Conservation (phyloP, 1,284 basidiomycete genomes). For the Meira nashicola region DNA sequence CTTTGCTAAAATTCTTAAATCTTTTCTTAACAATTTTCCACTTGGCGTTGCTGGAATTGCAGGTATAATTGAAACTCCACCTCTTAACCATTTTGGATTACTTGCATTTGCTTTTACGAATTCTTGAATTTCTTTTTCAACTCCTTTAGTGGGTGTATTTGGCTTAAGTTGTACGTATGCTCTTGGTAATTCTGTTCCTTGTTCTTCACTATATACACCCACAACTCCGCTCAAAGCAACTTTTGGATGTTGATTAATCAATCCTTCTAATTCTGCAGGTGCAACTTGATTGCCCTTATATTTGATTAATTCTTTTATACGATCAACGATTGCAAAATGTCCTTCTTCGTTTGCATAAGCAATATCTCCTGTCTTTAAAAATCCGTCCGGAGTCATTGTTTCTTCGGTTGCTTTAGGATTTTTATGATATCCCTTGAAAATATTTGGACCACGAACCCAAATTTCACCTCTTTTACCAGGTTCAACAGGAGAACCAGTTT, state of each 20-base stretch:
- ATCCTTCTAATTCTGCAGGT: slow-evolving; percentile 23
- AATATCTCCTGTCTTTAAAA: slow-evolving; percentile 44
- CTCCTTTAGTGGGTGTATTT: not conserved
- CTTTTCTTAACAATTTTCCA: slow-evolving; percentile 27
- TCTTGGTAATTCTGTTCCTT: slow-evolving; percentile 17
- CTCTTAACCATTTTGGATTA: slow-evolving; percentile 26
- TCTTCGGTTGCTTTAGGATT: slow-evolving; percentile 57
- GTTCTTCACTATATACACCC: slow-evolving; percentile 29
- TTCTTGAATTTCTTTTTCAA: slow-evolving; percentile 11
- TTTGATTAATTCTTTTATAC: slow-evolving; percentile 46
- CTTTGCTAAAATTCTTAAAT: slow-evolving; percentile 3
- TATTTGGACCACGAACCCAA: slow-evolving; percentile 25
- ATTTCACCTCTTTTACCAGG: slow-evolving; percentile 29
- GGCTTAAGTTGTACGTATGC: slow-evolving; percentile 9
- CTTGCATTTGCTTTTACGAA: slow-evolving; percentile 22
- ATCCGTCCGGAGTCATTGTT: slow-evolving; percentile 60
- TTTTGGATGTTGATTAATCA: slow-evolving; percentile 8
- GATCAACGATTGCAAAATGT: slow-evolving; percentile 40
- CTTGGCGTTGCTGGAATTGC: slow-evolving; percentile 27
- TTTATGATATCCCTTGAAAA: slow-evolving; percentile 25
- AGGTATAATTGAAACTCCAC: slow-evolving; percentile 24
- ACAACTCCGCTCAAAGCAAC: slow-evolving; percentile 38
- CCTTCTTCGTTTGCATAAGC: slow-evolving; percentile 26
- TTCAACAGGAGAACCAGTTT: slow-evolving; percentile 16
- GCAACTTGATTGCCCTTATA: slow-evolving; percentile 47